These are phyloP conservation scores for Podaxis carcinomalis DNA, from an alignment of 768 basidiomycete species.

Conservation along the genomic window DNA sequence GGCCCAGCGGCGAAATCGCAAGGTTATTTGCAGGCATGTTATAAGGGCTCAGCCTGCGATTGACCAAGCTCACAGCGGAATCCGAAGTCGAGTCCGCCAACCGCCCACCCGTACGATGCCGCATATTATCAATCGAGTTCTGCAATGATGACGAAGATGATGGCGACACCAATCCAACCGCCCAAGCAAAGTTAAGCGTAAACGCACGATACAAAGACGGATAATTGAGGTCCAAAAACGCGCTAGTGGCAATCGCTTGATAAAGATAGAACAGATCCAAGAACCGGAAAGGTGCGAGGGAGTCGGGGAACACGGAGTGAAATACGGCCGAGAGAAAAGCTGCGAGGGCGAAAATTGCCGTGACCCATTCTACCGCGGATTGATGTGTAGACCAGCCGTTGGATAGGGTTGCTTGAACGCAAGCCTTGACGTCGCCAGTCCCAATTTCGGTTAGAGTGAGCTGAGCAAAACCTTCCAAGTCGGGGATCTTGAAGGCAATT, in stretches of 20 bases:
- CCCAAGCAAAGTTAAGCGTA: slow-evolving; percentile 86
- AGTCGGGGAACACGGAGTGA: slow-evolving; percentile 47
- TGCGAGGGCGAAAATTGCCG: slow-evolving; percentile 61
- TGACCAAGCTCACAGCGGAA: slow-evolving; percentile 70
- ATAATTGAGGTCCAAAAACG: slow-evolving; percentile 82
- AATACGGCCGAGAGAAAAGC: slow-evolving; percentile 60
- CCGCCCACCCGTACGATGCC: slow-evolving; percentile 76
- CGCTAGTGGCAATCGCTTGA: slow-evolving; percentile 79
- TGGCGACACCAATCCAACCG: slow-evolving; percentile 65
- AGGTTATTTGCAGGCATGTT: slow-evolving; percentile 28
- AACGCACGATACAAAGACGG: slow-evolving; percentile 80
- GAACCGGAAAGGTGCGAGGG: slow-evolving; percentile 69
- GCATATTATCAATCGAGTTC: slow-evolving; percentile 74
- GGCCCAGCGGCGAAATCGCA: neutral
- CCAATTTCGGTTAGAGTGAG: slow-evolving; percentile 64
- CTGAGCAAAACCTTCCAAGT: slow-evolving; percentile 87
- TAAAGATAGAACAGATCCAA: slow-evolving; percentile 80
- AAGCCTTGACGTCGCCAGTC: slow-evolving; percentile 76
- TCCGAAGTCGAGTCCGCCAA: slow-evolving; percentile 56
- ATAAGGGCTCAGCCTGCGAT: slow-evolving; percentile 79
- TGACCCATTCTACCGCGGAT: slow-evolving; percentile 71
- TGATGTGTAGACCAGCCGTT: slow-evolving; percentile 88
- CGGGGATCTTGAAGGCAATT: slow-evolving; percentile 84
- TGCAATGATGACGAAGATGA: slow-evolving; percentile 61
- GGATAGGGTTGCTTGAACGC: slow-evolving; percentile 86